Evolutionary conservation across 2,329 filamentous ascomycete species (phyloP), one percentile per base, ranked within the genome.

Genomic region (Penicillium sp.): DNA sequence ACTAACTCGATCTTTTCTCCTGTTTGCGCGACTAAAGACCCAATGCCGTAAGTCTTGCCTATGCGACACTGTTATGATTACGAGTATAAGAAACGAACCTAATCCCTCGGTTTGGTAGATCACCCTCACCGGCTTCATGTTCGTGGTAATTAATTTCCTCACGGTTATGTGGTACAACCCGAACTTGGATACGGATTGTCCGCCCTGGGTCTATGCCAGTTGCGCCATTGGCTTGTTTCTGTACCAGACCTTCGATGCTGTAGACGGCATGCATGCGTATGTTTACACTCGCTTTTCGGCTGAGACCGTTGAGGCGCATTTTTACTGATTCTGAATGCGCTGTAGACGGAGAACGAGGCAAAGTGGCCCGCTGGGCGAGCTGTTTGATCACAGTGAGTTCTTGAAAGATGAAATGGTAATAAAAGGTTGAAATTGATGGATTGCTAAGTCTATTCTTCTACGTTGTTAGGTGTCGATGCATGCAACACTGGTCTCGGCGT

Each of bases 191-290:
- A 87, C 90, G 74, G 90, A 99, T 72, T 97, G 93, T 71, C 94
- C 94, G 9, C 72, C 84, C 1, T 99, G 94, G 94, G 93, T 99
- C 14, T 99, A 99, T 79, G 89, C 88, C 62, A 89, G 85, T 67
- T 99, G 92, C 90, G 88, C 92, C 4, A 74, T 89, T 30, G 94
- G 94, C 2, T 77, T 99, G 62, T 97, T 97, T 72, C 74, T 97
- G 47, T 99, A 99, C 75, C 94, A 99, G 82, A 97, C 93, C 1
- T 97, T 99, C 76, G 94, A 99, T 75, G 94, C 93, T 2, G 91
- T 97, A 26, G 94, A 99, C 75, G 94, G 94, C 48, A 84, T 88
- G 29, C 94, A 99, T 73, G 94, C 94, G 86, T 91, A 80, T 72
- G 88, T 83, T 47, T 58, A 39, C 16, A 47, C 18, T 34, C 30